Conservation (phyloP, 176 grass and related monocot species). For the Pontederia paniculata region DNA sequence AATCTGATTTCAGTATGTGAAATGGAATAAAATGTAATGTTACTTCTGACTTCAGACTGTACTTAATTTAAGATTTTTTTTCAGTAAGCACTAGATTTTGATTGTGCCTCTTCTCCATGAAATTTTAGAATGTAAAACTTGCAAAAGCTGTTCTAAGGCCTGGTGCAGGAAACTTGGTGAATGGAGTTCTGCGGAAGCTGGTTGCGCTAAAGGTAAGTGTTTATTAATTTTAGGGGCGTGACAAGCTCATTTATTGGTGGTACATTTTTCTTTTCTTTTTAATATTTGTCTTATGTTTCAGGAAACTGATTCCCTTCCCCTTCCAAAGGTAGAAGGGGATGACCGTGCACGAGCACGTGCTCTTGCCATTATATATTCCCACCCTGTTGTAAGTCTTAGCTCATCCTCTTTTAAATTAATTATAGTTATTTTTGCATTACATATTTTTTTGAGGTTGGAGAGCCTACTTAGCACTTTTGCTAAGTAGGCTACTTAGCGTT, state of each 20-base stretch:
- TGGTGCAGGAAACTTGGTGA: conserved; percentile 90
- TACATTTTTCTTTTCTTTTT: conserved; percentile 14
- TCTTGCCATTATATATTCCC: conserved; percentile 82
- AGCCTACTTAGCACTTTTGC: too few relatives aligned
- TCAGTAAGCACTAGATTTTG: neutral
- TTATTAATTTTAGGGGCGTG: conserved; percentile 22
- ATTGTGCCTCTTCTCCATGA: conserved; percentile 1
- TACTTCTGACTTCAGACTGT: too few relatives aligned
- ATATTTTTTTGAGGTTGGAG: conserved; percentile 3
- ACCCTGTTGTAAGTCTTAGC: conserved; percentile 72
- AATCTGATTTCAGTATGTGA: too few relatives aligned
- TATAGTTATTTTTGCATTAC: neutral
- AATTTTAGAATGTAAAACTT: conserved; percentile 82
- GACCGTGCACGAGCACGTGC: conserved; percentile 76
- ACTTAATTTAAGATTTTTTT: neutral
- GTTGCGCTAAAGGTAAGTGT: conserved; percentile 47
- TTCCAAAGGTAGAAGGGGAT: conserved; percentile 78
- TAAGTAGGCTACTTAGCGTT: too few relatives aligned
- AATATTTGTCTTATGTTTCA: conserved; percentile 25
- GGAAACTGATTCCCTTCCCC: conserved; percentile 77
- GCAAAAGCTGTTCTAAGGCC: conserved; percentile 84
- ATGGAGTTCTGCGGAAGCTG: conserved; percentile 83
- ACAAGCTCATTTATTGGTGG: conserved; percentile 12
- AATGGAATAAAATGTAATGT: too few relatives aligned
- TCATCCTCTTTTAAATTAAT: conserved; percentile 6